Conservation (phyloP, 2,329 filamentous ascomycete genomes). For the Aureobasidium pullulans region DNA sequence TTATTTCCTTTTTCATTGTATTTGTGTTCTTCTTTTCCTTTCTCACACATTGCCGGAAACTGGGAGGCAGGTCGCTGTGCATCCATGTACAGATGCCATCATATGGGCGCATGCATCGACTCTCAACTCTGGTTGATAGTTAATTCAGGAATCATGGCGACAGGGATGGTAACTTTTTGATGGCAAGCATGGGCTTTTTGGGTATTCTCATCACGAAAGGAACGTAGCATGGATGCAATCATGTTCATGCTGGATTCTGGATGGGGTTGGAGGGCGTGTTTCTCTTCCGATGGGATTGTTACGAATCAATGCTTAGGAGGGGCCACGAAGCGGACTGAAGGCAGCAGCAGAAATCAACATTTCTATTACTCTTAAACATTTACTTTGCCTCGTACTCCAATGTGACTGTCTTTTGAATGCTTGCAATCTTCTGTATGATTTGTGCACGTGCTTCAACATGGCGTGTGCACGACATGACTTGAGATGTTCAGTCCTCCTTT, state of each 20-base stretch:
- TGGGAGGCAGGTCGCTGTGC: conserved; percentile 1
- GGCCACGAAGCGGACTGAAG: neutral
- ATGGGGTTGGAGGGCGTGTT: neutral
- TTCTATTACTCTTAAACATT: neutral
- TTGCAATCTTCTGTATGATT: neutral
- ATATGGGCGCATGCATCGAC: conserved; percentile 6
- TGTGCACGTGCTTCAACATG: neutral
- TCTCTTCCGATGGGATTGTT: neutral
- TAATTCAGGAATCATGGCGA: neutral
- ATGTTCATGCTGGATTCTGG: conserved; percentile 9
- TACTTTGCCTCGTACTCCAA: neutral
- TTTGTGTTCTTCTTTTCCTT: conserved; percentile 1
- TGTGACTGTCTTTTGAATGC: neutral
- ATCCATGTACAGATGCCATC: neutral
- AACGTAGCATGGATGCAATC: neutral
- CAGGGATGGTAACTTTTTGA: neutral
- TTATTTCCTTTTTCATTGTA: neutral
- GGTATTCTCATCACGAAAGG: neutral
- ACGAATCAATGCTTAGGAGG: neutral
- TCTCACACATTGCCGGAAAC: neutral
- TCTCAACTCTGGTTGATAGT: conserved; percentile 9
- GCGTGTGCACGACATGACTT: neutral
- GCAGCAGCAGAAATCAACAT: conserved; percentile 8
- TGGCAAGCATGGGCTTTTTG: conserved; percentile 1
- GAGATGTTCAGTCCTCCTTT: neutral